Conservation (phyloP, 2,329 filamentous ascomycete genomes). For the Colletotrichum filicis region DNA sequence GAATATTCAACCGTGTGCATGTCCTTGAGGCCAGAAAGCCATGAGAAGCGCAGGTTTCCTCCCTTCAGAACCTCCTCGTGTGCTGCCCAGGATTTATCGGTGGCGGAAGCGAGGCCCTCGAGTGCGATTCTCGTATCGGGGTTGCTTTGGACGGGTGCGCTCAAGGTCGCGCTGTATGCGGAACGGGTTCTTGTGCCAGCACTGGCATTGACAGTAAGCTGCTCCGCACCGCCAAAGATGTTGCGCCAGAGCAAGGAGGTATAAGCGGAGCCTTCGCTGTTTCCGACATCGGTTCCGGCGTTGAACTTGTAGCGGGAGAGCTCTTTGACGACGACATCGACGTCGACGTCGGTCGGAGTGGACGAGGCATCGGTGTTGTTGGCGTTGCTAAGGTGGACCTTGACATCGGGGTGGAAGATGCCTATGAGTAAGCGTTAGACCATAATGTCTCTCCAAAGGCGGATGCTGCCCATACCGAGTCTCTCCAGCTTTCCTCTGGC, state of each 20-base stretch:
- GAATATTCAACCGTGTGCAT: conserved; percentile 84
- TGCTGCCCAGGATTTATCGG: conserved; percentile 90
- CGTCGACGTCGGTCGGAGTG: conserved; percentile 81
- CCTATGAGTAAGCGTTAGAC: conserved; percentile 60
- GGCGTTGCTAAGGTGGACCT: conserved; percentile 84
- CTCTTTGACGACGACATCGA: conserved; percentile 86
- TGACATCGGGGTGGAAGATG: conserved; percentile 87
- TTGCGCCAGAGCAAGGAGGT: conserved; percentile 89
- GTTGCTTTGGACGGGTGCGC: conserved; percentile 82
- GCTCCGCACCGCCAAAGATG: conserved; percentile 93
- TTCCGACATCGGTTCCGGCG: conserved; percentile 94
- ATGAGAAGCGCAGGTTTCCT: conserved; percentile 80
- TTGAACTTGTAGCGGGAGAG: conserved; percentile 87
- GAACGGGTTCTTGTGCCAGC: conserved; percentile 91
- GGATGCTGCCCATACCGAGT: conserved; percentile 72
- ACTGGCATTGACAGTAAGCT: conserved; percentile 86
- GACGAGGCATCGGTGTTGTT: conserved; percentile 74
- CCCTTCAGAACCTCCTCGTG: conserved; percentile 91
- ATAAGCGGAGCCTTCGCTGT: conserved; percentile 93
- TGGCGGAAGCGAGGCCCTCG: conserved; percentile 84
- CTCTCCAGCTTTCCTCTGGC: conserved; percentile 80
- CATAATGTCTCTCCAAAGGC: conserved; percentile 30
- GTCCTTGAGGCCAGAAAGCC: conserved; percentile 63
- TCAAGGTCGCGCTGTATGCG: conserved; percentile 88
- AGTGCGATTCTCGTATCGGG: conserved; percentile 83